These are phyloP conservation scores for Vitis hybrid DNA, from an alignment of 177 flowering plant species.

Conservation along the genomic window DNA sequence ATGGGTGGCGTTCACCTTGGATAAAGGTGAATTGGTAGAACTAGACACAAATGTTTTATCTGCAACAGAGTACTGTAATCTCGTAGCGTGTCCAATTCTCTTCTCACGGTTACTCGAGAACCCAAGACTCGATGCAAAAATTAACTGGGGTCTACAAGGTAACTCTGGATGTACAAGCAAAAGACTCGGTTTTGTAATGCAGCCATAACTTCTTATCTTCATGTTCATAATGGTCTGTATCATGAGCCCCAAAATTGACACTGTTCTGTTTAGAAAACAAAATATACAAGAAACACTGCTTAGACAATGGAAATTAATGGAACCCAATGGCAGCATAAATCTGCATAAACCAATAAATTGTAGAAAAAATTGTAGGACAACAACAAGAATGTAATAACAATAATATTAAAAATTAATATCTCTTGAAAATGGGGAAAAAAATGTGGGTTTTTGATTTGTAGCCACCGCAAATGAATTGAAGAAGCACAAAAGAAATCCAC, in stretches of 20 bases:
- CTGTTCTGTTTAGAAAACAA: too few species aligned
- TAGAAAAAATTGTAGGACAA: too few species aligned
- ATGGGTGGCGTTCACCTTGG: constrained; percentile 22
- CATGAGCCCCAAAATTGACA: background rate
- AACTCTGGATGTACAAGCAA: constrained; percentile 46
- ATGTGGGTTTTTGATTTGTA: too few species aligned
- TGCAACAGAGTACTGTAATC: constrained; percentile 32
- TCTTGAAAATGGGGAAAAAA: too few species aligned
- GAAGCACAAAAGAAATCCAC: too few species aligned
- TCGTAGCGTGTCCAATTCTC: constrained; percentile 28
- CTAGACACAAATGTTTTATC: constrained; percentile 35
- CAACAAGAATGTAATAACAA: too few species aligned
- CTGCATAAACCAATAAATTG: too few species aligned
- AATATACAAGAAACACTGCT: too few species aligned
- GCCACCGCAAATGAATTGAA: too few species aligned
- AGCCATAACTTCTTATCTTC: constrained; percentile 34
- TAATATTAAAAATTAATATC: too few species aligned
- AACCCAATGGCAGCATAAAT: too few species aligned
- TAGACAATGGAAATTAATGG: too few species aligned
- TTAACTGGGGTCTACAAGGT: constrained; percentile 29
- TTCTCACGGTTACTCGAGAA: constrained; percentile 19
- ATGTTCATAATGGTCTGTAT: constrained; percentile 10
- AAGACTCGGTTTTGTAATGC: constrained; percentile 45
- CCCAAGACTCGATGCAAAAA: constrained; percentile 16
- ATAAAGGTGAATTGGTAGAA: constrained; percentile 25